Percentiles rank a stretch among this genome's conserved stretches.
Conservation (phyloP, 2,329 filamentous ascomycete genomes). For the Aspergillus spinulosporus region DNA sequence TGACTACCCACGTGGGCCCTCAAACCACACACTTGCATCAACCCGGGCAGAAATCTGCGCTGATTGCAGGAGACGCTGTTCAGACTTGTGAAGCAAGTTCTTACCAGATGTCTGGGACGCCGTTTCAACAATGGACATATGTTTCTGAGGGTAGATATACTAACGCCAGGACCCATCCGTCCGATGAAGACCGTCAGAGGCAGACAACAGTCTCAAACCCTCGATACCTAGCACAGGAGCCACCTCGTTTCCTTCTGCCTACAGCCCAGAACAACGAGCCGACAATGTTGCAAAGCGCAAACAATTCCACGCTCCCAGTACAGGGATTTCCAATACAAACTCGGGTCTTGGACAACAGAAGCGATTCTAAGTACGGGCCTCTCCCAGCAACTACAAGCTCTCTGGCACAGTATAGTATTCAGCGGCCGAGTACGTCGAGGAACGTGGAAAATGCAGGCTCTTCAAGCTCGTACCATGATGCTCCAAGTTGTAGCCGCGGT, state of each 20-base stretch:
- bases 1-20: conserved; percentile 18
- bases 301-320: conserved; percentile 20
- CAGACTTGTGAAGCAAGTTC: conserved; percentile 11
- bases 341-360: conserved; percentile 18
- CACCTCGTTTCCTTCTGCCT: conserved; percentile 26
- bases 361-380: conserved; percentile 27
- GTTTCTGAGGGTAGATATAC: conserved; percentile 26
- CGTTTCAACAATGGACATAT: conserved; percentile 31
- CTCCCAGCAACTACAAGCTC: conserved; percentile 23
- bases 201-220: conserved; percentile 21
- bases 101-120: conserved; percentile 35
- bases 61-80: conserved; percentile 7
- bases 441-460: conserved; percentile 19
- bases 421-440: conserved; percentile 22
- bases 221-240: conserved; percentile 25
- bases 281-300: conserved; percentile 14
- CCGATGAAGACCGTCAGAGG: conserved; percentile 18
- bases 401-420: conserved; percentile 20
- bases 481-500: conserved; percentile 25
- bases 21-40: not conserved
- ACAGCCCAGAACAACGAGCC: conserved; percentile 23
- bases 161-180: conserved; percentile 20
- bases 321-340: conserved; percentile 9
- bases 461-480: conserved; percentile 25
- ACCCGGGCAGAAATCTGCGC: conserved; percentile 1